Evolutionary conservation across 2,329 filamentous ascomycete species (phyloP).

Genomic region (Hypoxylon sp.): DNA sequence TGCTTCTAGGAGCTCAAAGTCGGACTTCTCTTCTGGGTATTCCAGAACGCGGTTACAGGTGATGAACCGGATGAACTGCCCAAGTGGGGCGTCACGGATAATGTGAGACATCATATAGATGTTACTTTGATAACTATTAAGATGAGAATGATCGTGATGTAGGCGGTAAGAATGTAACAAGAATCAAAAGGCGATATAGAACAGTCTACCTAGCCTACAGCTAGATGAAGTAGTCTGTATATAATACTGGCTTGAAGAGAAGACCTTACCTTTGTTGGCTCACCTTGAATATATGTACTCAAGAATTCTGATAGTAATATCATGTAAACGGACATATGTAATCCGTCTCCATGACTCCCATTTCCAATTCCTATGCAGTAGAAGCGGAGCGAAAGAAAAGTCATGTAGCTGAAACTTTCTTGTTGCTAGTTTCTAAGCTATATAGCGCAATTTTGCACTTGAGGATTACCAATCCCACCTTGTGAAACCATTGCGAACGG

Average conservation of each 20-base stretch:
- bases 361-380: constrained; percentile 19
- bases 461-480: constrained; percentile 25
- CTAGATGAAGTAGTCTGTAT: constrained; percentile 5
- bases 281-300: constrained; percentile 17
- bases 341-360: constrained; percentile 15
- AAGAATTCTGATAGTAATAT: not conserved
- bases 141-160: not conserved
- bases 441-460: constrained; percentile 9
- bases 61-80: constrained; percentile 51
- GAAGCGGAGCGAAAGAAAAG: constrained; percentile 2
- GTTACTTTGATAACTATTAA: constrained; percentile 10
- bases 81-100: constrained; percentile 50
- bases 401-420: not conserved
- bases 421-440: constrained; percentile 21
- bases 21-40: constrained; percentile 45
- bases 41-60: constrained; percentile 48
- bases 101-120: constrained; percentile 36
- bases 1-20: constrained; percentile 46
- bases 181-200: not conserved
- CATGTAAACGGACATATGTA: constrained; percentile 21
- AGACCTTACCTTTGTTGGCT: constrained; percentile 16
- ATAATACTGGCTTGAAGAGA: constrained; percentile 1
- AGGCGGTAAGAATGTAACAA: not conserved
- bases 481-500: constrained; percentile 14
- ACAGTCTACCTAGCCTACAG: not conserved